Evolutionary conservation across 345 rosid species (phyloP), one percentile per base, ranked within the genome.

Genomic region (Angophora floribunda): DNA sequence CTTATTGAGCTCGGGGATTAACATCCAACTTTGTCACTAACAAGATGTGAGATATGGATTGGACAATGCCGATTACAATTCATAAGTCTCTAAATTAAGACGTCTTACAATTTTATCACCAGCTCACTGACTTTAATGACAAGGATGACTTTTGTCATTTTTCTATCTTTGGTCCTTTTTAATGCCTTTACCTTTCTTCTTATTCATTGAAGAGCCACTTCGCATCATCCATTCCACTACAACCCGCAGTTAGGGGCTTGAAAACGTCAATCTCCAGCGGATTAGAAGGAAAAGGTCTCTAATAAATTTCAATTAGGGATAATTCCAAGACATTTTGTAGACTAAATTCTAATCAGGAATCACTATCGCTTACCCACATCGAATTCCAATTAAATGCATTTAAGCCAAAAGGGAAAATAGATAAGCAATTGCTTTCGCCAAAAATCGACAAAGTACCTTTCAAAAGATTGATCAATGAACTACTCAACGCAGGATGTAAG

Each of bases 401-500:
- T 63, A 15, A n/a, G 70, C 70, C 70, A 63, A 63, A 63, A 63
- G 28, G 13, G 70, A 63, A 63, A n/a, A 63, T 8, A 63, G 14
- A 14, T 63, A n/a, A 13, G 9, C 15, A 63, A 3, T 4, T 6
- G 19, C 61, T 63, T 63, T n/a, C 1, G 17, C 75, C 36, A 4
- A 63, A n/a, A 32, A n/a, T 63, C 9, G 41, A 63, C 75, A n/a
- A 63, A 63, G 75, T n/a, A n/a, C 2, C 36, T 7, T 63, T 63
- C 15, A 63, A 63, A 63, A 63, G 9, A 63, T 63, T 63, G 75
- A 63, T n/a, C 41, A 63, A 1, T 63, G 75, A 63, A 63, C 41
- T n/a, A 7, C n/a, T 63, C 1, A 1, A 63, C 19, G 4, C 2
- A 4, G 41, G 75, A 2, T 63, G 36, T 13, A 63, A 0, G 75